These are phyloP conservation scores for Cyclocybe aegerita DNA, from an alignment of 768 basidiomycete genomes.

Conservation along the genomic window DNA sequence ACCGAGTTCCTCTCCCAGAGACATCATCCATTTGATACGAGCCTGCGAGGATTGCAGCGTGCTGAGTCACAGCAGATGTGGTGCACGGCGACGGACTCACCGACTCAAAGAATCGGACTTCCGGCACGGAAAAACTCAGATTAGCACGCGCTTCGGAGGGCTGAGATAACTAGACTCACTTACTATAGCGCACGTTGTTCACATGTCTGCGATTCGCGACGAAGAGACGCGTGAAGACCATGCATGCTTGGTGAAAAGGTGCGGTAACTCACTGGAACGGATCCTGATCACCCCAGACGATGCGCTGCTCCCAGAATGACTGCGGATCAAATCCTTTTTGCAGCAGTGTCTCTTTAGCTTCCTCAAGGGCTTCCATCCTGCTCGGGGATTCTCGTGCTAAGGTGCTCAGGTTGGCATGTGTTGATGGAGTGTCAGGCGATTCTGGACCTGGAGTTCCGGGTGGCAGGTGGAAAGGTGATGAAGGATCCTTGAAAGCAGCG, in stretches of 20 bases:
- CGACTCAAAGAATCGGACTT: conserved; percentile 73
- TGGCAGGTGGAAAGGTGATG: conserved; percentile 64
- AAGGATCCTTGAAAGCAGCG: conserved; percentile 60
- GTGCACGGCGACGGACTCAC: conserved; percentile 31
- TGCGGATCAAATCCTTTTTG: conserved; percentile 53
- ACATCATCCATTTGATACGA: conserved; percentile 66
- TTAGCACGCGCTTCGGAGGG: not conserved
- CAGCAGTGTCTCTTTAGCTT: conserved; percentile 42
- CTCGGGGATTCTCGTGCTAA: conserved; percentile 7
- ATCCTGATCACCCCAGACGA: conserved; percentile 81
- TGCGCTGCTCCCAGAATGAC: conserved; percentile 76
- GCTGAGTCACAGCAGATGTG: not conserved
- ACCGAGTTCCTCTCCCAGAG: conserved; percentile 57
- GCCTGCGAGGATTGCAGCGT: conserved; percentile 35
- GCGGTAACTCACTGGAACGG: conserved; percentile 65
- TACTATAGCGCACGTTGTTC: conserved; percentile 75
- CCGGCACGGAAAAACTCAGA: not conserved
- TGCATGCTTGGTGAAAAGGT: not conserved
- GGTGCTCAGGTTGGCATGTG: conserved; percentile 10
- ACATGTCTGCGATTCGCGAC: conserved; percentile 54
- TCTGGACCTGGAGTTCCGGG: conserved; percentile 61
- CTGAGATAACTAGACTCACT: conserved; percentile 15
- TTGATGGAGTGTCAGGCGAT: conserved; percentile 49
- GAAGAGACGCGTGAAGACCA: not conserved
- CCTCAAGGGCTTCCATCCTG: conserved; percentile 24